Conservation (phyloP, 331 rosid species). For the Rhamnella rubrinervis region DNA sequence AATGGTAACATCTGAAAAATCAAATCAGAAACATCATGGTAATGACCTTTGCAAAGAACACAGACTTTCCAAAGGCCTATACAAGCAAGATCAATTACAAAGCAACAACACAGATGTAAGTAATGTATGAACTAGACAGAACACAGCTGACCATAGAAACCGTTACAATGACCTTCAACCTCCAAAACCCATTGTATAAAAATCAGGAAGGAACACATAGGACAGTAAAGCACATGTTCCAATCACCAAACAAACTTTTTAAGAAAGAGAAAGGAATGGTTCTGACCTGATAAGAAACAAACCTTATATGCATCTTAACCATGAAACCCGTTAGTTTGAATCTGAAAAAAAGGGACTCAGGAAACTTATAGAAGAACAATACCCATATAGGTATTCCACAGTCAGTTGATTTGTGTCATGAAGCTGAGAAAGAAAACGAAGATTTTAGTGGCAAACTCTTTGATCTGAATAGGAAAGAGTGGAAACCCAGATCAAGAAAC, state of each 20-base stretch:
- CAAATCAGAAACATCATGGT: slow-evolving; percentile 17
- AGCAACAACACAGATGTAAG: slow-evolving; percentile 6
- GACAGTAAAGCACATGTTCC: slow-evolving; percentile 12
- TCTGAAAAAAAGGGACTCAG: slow-evolving; percentile 30
- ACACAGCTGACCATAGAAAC: slow-evolving; percentile 14
- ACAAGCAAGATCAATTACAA: slow-evolving; percentile 50
- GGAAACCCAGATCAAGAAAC: slow-evolving; percentile 46
- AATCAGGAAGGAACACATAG: slow-evolving; percentile 14
- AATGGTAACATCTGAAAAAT: slow-evolving; percentile 8
- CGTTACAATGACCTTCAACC: slow-evolving; percentile 20
- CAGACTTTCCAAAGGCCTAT: slow-evolving; percentile 1
- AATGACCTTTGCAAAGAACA: slow-evolving; percentile 14
- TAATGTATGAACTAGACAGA: slow-evolving; percentile 26
- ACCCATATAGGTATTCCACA: slow-evolving; percentile 29
- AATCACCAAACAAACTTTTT: slow-evolving; percentile 1
- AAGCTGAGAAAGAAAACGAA: slow-evolving; percentile 17
- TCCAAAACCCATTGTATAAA: slow-evolving; percentile 27
- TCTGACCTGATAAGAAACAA: slow-evolving; percentile 52
- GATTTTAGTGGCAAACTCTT: slow-evolving; percentile 24
- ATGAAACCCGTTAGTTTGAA: slow-evolving; percentile 38
- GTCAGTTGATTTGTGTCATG: slow-evolving; percentile 38
- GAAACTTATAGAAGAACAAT: slow-evolving; percentile 38
- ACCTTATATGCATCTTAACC: slow-evolving; percentile 33
- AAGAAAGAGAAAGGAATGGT: slow-evolving; percentile 21
- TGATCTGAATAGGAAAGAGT: slow-evolving; percentile 43